These are phyloP conservation scores for Talaromyces trachyspermus DNA, from an alignment of 495 filamentous ascomycete genomes.

Conservation along the genomic window DNA sequence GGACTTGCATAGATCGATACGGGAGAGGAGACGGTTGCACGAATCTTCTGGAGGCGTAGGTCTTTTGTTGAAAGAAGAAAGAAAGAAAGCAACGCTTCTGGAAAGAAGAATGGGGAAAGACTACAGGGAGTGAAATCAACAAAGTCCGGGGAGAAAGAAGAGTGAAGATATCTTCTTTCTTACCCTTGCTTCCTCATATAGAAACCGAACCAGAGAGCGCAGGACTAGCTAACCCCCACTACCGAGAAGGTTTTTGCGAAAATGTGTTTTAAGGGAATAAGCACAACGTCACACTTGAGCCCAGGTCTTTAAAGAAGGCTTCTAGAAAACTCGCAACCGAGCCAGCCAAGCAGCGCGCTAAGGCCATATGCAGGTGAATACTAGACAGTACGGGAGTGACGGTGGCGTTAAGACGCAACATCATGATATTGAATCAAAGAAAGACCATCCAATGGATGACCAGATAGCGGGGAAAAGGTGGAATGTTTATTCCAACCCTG, in stretches of 20 bases:
- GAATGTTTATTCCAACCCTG: background rate
- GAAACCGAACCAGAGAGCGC: too few relatives aligned
- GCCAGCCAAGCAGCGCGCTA: background rate
- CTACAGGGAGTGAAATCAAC: too few relatives aligned
- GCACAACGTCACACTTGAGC: background rate
- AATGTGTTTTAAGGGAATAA: background rate
- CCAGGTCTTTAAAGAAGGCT: slow-evolving; percentile 1
- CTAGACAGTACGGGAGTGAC: background rate
- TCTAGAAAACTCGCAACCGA: slow-evolving; percentile 6
- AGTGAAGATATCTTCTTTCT: too few relatives aligned
- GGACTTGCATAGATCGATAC: background rate
- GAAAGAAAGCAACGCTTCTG: too few relatives aligned
- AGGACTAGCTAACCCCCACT: background rate
- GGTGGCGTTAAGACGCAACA: background rate
- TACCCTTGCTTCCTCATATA: too few relatives aligned
- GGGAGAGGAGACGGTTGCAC: background rate
- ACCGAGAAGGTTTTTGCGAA: too few relatives aligned
- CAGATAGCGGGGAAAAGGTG: background rate
- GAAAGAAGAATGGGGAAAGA: too few relatives aligned
- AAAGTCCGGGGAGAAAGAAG: too few relatives aligned
- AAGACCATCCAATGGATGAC: background rate
- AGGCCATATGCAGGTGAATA: background rate
- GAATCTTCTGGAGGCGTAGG: background rate
- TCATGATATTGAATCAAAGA: background rate
- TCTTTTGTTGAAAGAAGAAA: background rate